Percentiles rank a stretch among this genome's conserved stretches.
phyloP scores from a whole-genome alignment of 2,329 filamentous ascomycete species.

The Fusarium sp. region DNA sequence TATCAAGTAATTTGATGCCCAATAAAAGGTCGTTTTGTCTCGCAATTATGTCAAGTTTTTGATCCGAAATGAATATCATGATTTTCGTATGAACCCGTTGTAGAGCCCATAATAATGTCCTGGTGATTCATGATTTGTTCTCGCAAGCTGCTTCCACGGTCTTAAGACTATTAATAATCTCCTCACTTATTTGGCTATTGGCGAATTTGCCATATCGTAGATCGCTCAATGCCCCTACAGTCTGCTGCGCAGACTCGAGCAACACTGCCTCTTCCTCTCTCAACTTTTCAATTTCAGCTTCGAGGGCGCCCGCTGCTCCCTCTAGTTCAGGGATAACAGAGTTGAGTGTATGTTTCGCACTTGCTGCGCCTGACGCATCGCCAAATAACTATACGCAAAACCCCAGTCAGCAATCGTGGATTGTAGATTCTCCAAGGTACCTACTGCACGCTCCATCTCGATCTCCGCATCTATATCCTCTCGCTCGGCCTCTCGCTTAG shows the following conservation, averaged over 20 bases:
- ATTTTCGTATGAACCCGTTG: constrained; percentile 33
- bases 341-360: constrained; percentile 69
- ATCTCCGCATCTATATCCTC: constrained; percentile 72
- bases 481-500: constrained; percentile 65
- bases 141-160: constrained; percentile 71
- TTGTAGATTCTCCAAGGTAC: constrained; percentile 34
- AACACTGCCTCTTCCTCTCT: constrained; percentile 74
- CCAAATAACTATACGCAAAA: constrained; percentile 68
- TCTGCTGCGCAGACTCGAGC: constrained; percentile 72
- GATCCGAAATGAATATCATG: constrained; percentile 24
- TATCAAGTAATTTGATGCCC: constrained; percentile 26
- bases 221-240: constrained; percentile 81
- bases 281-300: constrained; percentile 75
- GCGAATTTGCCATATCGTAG: constrained; percentile 83
- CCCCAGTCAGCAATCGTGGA: neutral
- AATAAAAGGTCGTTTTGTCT: constrained; percentile 30
- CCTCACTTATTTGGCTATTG: constrained; percentile 72
- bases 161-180: constrained; percentile 75
- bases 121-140: constrained; percentile 54
- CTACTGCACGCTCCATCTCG: constrained; percentile 71
- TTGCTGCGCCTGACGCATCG: constrained; percentile 58
- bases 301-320: constrained; percentile 72
- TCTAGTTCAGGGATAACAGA: constrained; percentile 79
- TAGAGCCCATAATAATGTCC: constrained; percentile 34
- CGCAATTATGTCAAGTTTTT: constrained; percentile 32